phyloP scores from a whole-genome alignment of 805 yeast species.

The Kuraishia hungarica region DNA sequence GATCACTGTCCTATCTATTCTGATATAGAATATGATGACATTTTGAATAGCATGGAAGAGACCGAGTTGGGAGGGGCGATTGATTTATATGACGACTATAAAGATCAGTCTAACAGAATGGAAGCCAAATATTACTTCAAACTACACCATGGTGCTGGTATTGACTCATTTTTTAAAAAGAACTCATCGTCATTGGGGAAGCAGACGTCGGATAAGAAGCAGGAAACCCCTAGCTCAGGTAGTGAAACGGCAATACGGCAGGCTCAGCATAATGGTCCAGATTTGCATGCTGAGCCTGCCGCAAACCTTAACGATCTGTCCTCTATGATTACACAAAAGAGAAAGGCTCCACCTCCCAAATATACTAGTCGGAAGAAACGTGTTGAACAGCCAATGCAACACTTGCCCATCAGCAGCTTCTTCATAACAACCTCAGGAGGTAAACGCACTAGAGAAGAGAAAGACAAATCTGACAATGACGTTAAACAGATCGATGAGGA shows the following conservation, averaged over 20 bases:
- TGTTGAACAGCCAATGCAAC: not conserved
- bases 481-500: not conserved
- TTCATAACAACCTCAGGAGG: not conserved
- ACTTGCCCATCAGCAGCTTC: not conserved
- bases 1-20: slow-evolving; percentile 91
- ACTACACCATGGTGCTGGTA: slow-evolving; percentile 18
- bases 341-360: not conserved
- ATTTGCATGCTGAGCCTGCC: not conserved
- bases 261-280: not conserved
- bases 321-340: not conserved
- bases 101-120: slow-evolving; percentile 25
- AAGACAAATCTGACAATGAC: too few relatives aligned
- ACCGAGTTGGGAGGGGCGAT: not conserved
- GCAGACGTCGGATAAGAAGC: not conserved
- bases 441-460: not conserved
- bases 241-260: not conserved
- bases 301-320: not conserved
- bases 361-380: slow-evolving; percentile 2
- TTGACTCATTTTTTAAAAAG: slow-evolving; percentile 20
- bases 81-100: slow-evolving; percentile 3
- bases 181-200: not conserved
- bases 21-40: slow-evolving; percentile 36
- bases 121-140: slow-evolving; percentile 47
- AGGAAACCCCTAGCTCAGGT: not conserved
- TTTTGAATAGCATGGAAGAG: slow-evolving; percentile 1